These are phyloP conservation scores for Kwoniella europaea DNA, from an alignment of 768 basidiomycete species.

Conservation along the genomic window DNA sequence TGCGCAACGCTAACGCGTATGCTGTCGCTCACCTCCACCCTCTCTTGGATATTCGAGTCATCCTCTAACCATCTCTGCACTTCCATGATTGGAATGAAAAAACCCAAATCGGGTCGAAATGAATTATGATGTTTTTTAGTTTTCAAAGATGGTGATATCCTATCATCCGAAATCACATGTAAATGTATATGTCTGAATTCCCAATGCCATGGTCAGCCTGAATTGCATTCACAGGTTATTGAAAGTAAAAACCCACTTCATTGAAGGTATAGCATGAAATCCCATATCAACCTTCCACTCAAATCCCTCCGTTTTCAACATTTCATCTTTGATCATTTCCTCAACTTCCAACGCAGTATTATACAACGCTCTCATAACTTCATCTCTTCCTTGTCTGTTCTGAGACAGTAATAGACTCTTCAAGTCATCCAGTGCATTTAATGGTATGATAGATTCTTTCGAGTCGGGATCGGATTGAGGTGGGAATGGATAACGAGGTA, in stretches of 20 bases:
- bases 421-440: constrained; percentile 64
- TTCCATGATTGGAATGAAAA: constrained; percentile 77
- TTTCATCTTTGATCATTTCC: constrained; percentile 75
- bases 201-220: too few relatives aligned
- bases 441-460: constrained; percentile 45
- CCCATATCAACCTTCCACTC: constrained; percentile 69
- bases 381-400: constrained; percentile 63
- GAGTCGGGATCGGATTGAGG: constrained; percentile 40
- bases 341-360: constrained; percentile 67
- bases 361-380: constrained; percentile 64
- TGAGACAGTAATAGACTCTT: constrained; percentile 65
- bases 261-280: constrained; percentile 83
- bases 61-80: constrained; percentile 70
- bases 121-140: constrained; percentile 90
- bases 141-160: constrained; percentile 73
- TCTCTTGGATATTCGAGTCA: constrained; percentile 28
- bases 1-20: too few relatives aligned
- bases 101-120: constrained; percentile 81
- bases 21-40: constrained; percentile 33
- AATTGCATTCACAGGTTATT: too few relatives aligned
- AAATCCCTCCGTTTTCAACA: constrained; percentile 64
- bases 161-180: constrained; percentile 81
- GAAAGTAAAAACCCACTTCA: constrained; percentile 68
- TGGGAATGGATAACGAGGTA: constrained; percentile 67
- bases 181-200: constrained; percentile 62